These are phyloP conservation scores for Macrocybe sp. DNA, from an alignment of 1,284 basidiomycete genomes.

Conservation along the genomic window DNA sequence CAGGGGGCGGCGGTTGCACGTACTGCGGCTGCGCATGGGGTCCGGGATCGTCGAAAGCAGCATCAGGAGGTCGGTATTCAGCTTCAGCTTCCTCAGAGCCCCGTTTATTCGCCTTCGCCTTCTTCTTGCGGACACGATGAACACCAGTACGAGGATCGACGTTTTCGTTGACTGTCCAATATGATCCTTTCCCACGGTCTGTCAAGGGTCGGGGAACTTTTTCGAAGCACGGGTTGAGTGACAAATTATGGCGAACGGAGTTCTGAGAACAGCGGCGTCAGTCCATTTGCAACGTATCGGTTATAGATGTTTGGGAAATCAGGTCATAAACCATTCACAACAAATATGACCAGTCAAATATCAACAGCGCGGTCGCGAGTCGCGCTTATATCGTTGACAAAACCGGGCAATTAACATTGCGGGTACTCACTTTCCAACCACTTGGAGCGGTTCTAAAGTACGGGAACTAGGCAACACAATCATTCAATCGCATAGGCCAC, in stretches of 20 bases:
- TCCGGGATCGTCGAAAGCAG: conserved; percentile 38
- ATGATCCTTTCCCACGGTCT: conserved; percentile 82
- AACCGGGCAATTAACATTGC: conserved; percentile 7
- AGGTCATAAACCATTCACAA: conserved; percentile 46
- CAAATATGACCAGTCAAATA: conserved; percentile 45
- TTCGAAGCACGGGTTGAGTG: conserved; percentile 90
- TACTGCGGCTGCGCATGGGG: conserved; percentile 41
- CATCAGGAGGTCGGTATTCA: conserved; percentile 51
- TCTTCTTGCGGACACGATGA: conserved; percentile 80
- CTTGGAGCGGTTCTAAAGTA: conserved; percentile 78
- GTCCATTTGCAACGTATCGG: conserved; percentile 19
- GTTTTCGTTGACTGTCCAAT: conserved; percentile 85
- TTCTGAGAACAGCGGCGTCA: conserved; percentile 49
- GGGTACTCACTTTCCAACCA: conserved; percentile 73
- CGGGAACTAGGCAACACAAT: conserved; percentile 53
- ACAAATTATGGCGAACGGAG: conserved; percentile 92
- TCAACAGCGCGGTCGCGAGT: conserved; percentile 54
- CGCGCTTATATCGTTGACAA: neutral
- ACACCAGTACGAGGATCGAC: conserved; percentile 83
- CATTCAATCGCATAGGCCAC: conserved; percentile 8
- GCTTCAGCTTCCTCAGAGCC: conserved; percentile 50
- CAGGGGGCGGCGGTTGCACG: conserved; percentile 35
- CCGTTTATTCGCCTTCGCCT: conserved; percentile 49
- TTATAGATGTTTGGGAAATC: conserved; percentile 19
- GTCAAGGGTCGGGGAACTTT: conserved; percentile 87